These are phyloP conservation scores for Arthrobotrys sphaeroides DNA, from an alignment of 2,329 filamentous ascomycete genomes.

Conservation along the genomic window DNA sequence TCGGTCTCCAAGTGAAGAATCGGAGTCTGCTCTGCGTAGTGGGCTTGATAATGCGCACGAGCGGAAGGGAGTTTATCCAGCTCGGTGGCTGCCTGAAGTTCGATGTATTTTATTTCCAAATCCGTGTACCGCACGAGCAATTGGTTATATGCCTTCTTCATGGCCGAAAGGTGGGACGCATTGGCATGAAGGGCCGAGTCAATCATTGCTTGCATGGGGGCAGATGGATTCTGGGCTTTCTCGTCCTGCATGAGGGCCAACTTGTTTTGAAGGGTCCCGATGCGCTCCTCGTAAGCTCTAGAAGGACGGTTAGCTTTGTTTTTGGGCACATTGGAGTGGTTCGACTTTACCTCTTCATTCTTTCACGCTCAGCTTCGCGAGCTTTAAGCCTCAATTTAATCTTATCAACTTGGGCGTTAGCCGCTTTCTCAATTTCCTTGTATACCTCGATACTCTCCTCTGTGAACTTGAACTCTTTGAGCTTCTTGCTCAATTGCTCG, in stretches of 20 bases:
- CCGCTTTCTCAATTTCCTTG: conserved; percentile 68
- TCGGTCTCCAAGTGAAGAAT: conserved; percentile 52
- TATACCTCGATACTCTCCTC: conserved; percentile 70
- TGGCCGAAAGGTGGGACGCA: conserved; percentile 64
- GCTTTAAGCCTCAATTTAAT: conserved; percentile 69
- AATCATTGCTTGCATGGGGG: conserved; percentile 64
- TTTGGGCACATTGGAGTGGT: not conserved
- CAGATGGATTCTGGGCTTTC: conserved; percentile 58
- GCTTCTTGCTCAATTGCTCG: conserved; percentile 69
- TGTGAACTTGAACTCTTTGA: conserved; percentile 72
- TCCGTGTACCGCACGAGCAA: conserved; percentile 66
- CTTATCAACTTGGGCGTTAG: conserved; percentile 69
- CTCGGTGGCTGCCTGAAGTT: conserved; percentile 60
- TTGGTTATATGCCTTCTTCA: conserved; percentile 67
- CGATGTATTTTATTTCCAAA: conserved; percentile 63
- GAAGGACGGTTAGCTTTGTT: conserved; percentile 45
- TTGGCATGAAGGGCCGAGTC: conserved; percentile 65
- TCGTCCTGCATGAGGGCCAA: conserved; percentile 56
- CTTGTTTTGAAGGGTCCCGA: conserved; percentile 63
- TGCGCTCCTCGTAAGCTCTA: conserved; percentile 64
- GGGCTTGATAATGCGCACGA: conserved; percentile 6
- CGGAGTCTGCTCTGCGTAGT: conserved; percentile 39
- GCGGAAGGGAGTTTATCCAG: conserved; percentile 57
- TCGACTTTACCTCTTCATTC: conserved; percentile 59
- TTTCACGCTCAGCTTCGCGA: conserved; percentile 65